Evolutionary conservation across 2,329 filamentous ascomycete species (phyloP).

Genomic region (Fusarium duplospermum): DNA sequence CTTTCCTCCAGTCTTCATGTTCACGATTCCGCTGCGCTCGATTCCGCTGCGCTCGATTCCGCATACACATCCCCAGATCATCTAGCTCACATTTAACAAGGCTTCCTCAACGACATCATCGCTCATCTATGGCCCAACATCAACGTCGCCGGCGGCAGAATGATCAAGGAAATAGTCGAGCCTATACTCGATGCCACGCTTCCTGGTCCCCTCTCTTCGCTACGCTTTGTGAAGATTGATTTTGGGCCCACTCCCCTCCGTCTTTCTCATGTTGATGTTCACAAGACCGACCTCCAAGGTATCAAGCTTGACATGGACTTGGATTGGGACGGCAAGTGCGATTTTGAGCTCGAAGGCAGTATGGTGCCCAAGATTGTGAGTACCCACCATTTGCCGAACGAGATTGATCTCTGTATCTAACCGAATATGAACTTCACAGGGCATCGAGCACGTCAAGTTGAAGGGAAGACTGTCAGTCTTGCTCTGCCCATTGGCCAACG

Average conservation of each 20-base stretch:
- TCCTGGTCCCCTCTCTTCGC: slow-evolving; percentile 35
- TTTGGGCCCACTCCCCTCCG: slow-evolving; percentile 35
- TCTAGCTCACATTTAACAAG: slow-evolving; percentile 27
- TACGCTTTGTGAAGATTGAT: slow-evolving; percentile 40
- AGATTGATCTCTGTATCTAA: not conserved
- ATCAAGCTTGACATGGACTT: slow-evolving; percentile 45
- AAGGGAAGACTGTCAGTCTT: slow-evolving; percentile 38
- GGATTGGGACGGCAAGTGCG: slow-evolving; percentile 38
- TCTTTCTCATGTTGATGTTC: slow-evolving; percentile 41
- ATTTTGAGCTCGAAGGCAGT: slow-evolving; percentile 41
- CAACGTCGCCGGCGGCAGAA: slow-evolving; percentile 40
- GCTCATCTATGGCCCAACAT: slow-evolving; percentile 45
- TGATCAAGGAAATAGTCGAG: slow-evolving; percentile 40
- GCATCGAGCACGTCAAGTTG: slow-evolving; percentile 42
- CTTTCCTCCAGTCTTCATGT: not conserved
- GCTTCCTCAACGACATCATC: slow-evolving; percentile 43
- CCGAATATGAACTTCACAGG: slow-evolving; percentile 13
- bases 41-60: fast-evolving
- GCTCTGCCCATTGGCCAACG: slow-evolving; percentile 38
- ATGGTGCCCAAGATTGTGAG: slow-evolving; percentile 43
- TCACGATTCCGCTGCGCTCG: not conserved
- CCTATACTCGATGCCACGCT: slow-evolving; percentile 41
- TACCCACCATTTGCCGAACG: not conserved
- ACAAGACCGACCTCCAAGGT: slow-evolving; percentile 36
- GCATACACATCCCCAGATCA: not conserved